Conservation (phyloP, 345 rosid genomes). For the Aquilaria malaccensis region DNA sequence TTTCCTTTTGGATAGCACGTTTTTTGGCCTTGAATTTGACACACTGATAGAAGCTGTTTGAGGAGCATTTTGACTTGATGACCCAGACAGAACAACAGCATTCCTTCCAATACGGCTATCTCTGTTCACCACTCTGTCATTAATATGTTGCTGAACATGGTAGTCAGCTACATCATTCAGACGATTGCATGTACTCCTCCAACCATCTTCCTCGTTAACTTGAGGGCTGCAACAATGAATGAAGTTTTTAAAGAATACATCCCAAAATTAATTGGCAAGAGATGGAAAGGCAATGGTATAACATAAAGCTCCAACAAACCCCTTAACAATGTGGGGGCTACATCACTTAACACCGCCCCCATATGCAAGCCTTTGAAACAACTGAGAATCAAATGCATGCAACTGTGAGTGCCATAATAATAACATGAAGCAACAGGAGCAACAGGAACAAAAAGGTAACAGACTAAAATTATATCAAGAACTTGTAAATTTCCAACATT, state of each 20-base stretch:
- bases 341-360: too few relatives aligned
- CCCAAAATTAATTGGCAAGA: too few relatives aligned
- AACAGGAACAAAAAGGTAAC: too few relatives aligned
- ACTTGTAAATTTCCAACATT: too few relatives aligned
- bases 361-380: too few relatives aligned
- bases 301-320: conserved; percentile 8
- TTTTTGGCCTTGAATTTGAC: conserved; percentile 15
- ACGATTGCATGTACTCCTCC: conserved; percentile 49
- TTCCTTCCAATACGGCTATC: conserved; percentile 22
- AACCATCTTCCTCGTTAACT: conserved; percentile 31
- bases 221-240: conserved; percentile 22
- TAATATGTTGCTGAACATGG: conserved; percentile 18
- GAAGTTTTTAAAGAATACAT: neutral
- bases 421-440: too few relatives aligned
- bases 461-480: too few relatives aligned
- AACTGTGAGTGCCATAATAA: too few relatives aligned
- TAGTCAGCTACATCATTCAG: conserved; percentile 17
- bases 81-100: conserved; percentile 10
- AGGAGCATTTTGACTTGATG: conserved; percentile 10
- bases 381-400: too few relatives aligned
- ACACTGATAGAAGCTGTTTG: conserved; percentile 22
- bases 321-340: neutral
- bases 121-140: conserved; percentile 15
- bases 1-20: conserved; percentile 28
- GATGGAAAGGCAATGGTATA: conserved; percentile 1